These are phyloP conservation scores for Kodamaea plutei DNA, from an alignment of 1,139 yeast species.

Conservation along the genomic window DNA sequence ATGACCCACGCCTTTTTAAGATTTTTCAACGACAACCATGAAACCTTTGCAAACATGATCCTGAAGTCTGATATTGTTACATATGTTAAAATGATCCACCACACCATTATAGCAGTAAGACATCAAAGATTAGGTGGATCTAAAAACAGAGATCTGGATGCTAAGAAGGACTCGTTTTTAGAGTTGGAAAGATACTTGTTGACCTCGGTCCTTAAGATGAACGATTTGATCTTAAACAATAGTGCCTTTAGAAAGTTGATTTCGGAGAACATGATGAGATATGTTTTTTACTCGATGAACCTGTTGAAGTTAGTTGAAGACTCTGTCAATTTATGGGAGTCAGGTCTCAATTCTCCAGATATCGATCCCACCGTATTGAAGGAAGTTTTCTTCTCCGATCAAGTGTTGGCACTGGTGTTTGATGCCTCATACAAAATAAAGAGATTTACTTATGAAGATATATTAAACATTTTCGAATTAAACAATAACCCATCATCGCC, in stretches of 20 bases:
- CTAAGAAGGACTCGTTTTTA: slow-evolving; percentile 22
- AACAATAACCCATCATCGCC: slow-evolving; percentile 22
- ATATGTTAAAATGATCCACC: slow-evolving; percentile 26
- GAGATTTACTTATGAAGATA: slow-evolving; percentile 58
- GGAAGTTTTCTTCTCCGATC: slow-evolving; percentile 34
- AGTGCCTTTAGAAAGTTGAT: slow-evolving; percentile 4
- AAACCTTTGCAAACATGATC: slow-evolving; percentile 9
- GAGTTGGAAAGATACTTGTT: slow-evolving; percentile 31
- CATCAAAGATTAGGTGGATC: slow-evolving; percentile 27
- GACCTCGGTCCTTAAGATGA: slow-evolving; percentile 31
- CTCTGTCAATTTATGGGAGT: slow-evolving; percentile 41
- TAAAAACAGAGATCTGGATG: slow-evolving; percentile 41
- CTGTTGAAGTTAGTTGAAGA: slow-evolving; percentile 36
- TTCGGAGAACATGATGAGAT: slow-evolving; percentile 11
- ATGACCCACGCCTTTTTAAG: slow-evolving; percentile 17
- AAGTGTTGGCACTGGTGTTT: slow-evolving; percentile 66
- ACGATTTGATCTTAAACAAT: slow-evolving; percentile 23
- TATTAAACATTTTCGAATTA: slow-evolving; percentile 33
- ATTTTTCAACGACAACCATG: slow-evolving; percentile 5
- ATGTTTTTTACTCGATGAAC: slow-evolving; percentile 30
- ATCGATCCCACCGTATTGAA: slow-evolving; percentile 14
- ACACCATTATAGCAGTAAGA: slow-evolving; percentile 22
- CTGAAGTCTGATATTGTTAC: slow-evolving; percentile 23
- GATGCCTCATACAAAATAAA: slow-evolving; percentile 65
- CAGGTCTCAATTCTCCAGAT: slow-evolving; percentile 35